Evolutionary conservation across 805 yeast species (phyloP), one percentile per base, ranked within the genome.

Genomic region (Ogataea saltuana): DNA sequence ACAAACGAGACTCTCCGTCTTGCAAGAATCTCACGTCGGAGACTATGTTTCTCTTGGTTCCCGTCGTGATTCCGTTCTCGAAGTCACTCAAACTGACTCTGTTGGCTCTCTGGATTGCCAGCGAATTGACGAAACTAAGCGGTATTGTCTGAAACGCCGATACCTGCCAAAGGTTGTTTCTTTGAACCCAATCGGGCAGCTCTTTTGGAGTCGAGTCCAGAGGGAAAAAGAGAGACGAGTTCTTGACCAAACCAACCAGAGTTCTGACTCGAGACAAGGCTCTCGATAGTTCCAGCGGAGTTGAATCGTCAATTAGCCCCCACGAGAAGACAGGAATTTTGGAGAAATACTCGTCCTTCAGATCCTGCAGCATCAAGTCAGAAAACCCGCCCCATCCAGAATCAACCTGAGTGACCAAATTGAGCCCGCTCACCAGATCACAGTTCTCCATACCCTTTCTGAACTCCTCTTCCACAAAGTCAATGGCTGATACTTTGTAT

Each of bases 311-410:
- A 3, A 48, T 41, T 8, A 58, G 20, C 2, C 73, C 77, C 80
- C 83, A 80, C 2, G 75, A 67, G 30, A 74, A 68, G 0, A 74
- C 48, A 2, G 70, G 54, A 2, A 62, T 57, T 54, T 79, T 80
- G 1, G 82, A 74, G 12, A 82, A 68, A 53, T 76, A 83, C 54
- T 87, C 95, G 58, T 90, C 97, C 42, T 77, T 70, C 15, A 89
- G 39, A 6, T 71, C 74, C n/a, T 65, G 54, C 18, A 89, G 45
- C 48, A 81, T 51, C 34, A 71, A 70, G 30, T 65, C 60, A 4
- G 86, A 63, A 53, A 85, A 80, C 0, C 96, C 96, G 37, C 88
- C 84, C 98, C 98, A 91, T 0, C 84, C 85, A 17, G 79, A 72
- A 57, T 87, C 95, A 3, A 83, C 51, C 40, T 89, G 96, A 0